Conservation (phyloP, 169 alveolate genomes). For the Eimeria acervulina region DNA sequence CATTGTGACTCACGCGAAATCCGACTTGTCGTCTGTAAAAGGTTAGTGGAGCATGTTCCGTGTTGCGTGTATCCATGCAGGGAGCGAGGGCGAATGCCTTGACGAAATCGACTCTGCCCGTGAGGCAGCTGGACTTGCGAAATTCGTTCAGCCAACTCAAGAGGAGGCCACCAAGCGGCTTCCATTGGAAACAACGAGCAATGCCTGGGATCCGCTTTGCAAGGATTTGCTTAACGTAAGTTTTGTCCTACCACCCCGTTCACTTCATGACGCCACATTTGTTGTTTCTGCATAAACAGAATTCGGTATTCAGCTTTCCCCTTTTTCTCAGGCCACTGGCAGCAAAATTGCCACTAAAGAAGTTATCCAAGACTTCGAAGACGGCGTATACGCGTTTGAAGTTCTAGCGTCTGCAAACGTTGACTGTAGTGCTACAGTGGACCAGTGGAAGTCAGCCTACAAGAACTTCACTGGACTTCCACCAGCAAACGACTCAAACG, state of each 20-base stretch:
- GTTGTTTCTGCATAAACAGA: too few species aligned
- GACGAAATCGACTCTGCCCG: not conserved
- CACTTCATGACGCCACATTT: not conserved
- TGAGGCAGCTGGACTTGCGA: slow-evolving; percentile 31
- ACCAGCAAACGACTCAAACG: not conserved
- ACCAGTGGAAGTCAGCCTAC: not conserved
- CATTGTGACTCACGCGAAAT: too few species aligned
- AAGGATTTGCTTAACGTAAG: not conserved
- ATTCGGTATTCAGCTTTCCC: not conserved
- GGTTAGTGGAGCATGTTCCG: too few species aligned
- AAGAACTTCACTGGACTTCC: not conserved
- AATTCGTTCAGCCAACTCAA: not conserved
- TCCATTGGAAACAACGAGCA: not conserved
- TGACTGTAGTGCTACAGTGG: not conserved
- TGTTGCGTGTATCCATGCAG: not conserved
- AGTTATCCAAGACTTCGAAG: not conserved
- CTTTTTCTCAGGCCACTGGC: not conserved
- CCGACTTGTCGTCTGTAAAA: too few species aligned
- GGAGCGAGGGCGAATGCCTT: not conserved
- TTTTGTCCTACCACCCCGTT: not conserved
- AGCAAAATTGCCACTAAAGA: not conserved
- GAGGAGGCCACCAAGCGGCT: not conserved
- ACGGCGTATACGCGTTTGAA: not conserved
- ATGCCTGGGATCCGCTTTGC: not conserved
- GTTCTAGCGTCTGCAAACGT: not conserved